phyloP scores from a whole-genome alignment of 75 land plant genomes.

The Selaginella tamariscina region DNA sequence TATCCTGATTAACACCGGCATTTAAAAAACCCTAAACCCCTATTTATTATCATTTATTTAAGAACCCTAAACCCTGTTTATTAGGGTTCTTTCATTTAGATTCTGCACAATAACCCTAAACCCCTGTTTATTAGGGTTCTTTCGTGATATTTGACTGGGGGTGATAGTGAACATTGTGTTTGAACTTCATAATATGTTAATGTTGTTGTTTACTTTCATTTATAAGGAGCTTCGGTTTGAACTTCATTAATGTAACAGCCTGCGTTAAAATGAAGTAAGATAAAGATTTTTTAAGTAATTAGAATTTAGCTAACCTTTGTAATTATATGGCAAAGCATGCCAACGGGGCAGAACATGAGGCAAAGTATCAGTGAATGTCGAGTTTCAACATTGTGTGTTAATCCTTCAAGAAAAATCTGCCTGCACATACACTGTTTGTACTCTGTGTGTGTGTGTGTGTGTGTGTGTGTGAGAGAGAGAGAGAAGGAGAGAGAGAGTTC shows the following conservation, averaged over 20 bases:
- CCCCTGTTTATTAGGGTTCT: too few relatives aligned
- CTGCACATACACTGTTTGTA: constrained; percentile 24
- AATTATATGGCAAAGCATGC: constrained; percentile 56
- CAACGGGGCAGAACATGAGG: constrained; percentile 82
- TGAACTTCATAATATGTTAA: too few relatives aligned
- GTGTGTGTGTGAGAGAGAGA: not conserved
- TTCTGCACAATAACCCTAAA: too few relatives aligned
- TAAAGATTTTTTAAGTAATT: not conserved
- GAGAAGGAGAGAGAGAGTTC: constrained; percentile 3
- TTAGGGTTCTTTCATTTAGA: too few relatives aligned
- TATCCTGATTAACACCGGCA: too few relatives aligned
- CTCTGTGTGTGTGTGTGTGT: not conserved
- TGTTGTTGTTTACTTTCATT: too few relatives aligned
- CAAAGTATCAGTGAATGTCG: constrained; percentile 83
- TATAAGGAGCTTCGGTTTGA: too few relatives aligned
- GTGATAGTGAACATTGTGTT: too few relatives aligned
- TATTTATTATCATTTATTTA: too few relatives aligned
- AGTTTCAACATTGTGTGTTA: constrained; percentile 62
- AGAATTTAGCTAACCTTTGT: constrained; percentile 40
- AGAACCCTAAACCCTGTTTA: too few relatives aligned
- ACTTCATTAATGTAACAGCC: not conserved
- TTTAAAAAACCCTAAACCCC: too few relatives aligned
- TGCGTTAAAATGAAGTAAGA: not conserved
- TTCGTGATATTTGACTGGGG: too few relatives aligned
- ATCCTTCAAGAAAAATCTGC: constrained; percentile 79